A percentile compares a stretch with the other conserved stretches of the same genome.
Evolutionary conservation across 2,329 filamentous ascomycete genomes (phyloP).

Genomic region (Alternaria brassicicola): DNA sequence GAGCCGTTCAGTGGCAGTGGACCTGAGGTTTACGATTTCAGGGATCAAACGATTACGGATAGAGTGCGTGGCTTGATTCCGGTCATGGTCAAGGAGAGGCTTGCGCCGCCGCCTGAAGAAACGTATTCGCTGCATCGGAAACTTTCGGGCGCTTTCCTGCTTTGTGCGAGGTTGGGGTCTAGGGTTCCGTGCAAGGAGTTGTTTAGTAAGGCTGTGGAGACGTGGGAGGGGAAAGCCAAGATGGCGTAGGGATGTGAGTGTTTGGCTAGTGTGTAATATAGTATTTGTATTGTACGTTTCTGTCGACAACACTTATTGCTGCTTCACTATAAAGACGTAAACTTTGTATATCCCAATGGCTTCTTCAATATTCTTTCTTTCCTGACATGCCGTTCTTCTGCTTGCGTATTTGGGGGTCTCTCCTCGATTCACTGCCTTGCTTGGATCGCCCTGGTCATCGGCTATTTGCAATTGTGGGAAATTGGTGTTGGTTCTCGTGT

Average conservation of each 20-base stretch:
- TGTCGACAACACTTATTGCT: background rate
- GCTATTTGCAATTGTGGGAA: no score
- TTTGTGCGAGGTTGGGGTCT: conserved; percentile 87
- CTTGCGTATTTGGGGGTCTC: no score
- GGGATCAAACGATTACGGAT: conserved; percentile 94
- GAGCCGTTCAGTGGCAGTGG: conserved; percentile 82
- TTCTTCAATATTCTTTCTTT: no score
- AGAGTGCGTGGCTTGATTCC: conserved; percentile 87
- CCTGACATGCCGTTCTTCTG: no score
- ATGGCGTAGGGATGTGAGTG: conserved; percentile 1
- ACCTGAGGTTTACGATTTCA: conserved; percentile 88
- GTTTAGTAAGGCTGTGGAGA: conserved; percentile 66
- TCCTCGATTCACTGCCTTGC: no score
- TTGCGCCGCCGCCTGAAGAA: conserved; percentile 93
- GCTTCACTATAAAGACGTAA: background rate
- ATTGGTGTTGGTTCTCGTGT: no score
- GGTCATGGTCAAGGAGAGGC: conserved; percentile 85
- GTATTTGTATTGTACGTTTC: background rate
- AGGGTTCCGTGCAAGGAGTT: conserved; percentile 79
- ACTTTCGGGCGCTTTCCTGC: conserved; percentile 89
- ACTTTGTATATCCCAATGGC: no score
- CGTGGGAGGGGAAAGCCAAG: conserved; percentile 36
- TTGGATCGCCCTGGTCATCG: no score
- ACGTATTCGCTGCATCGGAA: conserved; percentile 96
- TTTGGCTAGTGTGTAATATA: background rate